Evolutionary conservation across 371 early-diverging fungal species (phyloP), one percentile per base, ranked within the genome.

Genomic region (Syncephalis plumigaleata): DNA sequence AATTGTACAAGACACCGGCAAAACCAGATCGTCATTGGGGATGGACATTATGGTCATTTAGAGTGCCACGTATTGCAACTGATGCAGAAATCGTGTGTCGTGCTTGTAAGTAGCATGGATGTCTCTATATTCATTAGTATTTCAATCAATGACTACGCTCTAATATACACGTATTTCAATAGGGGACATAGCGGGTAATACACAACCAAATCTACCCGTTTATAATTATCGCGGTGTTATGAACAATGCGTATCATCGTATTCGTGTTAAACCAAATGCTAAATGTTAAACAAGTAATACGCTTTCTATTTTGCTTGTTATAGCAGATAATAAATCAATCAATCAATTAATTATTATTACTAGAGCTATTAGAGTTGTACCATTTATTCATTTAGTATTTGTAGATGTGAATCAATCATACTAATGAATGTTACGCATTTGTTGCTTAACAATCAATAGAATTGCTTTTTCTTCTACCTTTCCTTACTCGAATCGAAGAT

Each of bases 151-250:
- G n/a, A n/a, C n/a, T n/a, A n/a, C n/a, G n/a, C 13, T 39, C 16
- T n/a, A n/a, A 21, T 23, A 15, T 23, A n/a, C n/a, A n/a, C n/a
- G n/a, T n/a, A 16, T 40, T 18, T 18, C 4, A 20, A 44, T 51
- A 1, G 83, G 81, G 82, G 84, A 87, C 53, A 63, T 68, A 9
- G 61, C 67, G 3, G 65, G 66, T 47, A 85, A 84, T 57, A 79
- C 79, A 3, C 87, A 86, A 57, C 88, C 88, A 1, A 57, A 63
- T 37, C 55, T 69, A 3, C 60, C 73, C 9, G 77, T 72, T n/a
- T 87, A 87, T 86, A 85, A 85, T 54, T 63, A 80, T 36, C 71
- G 81, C 61, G 85, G 85, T 25, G 81, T 84, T 66, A 81, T 86
- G 77, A 79, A 86, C 61, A 87, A 84, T 40, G 16, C 40, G 3